Conservation (phyloP, 371 early-diverging fungal genomes). For the Basidiobolus meristosporus region DNA sequence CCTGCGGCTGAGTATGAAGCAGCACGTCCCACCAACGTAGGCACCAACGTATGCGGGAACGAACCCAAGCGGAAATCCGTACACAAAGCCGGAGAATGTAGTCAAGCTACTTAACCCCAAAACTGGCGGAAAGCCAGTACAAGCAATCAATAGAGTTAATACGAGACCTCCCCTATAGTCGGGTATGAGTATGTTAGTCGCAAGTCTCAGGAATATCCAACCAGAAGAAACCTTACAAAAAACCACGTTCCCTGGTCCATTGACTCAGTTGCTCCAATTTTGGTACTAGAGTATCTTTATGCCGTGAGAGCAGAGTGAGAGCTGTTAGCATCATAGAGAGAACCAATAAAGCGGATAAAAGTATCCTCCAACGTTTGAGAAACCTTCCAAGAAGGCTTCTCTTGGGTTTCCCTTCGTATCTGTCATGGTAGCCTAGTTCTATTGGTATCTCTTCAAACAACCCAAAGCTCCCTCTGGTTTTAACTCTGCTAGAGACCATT, state of each 20-base stretch:
- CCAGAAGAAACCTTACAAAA: not conserved
- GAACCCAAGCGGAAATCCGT: slow-evolving; percentile 14
- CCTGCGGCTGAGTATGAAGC: slow-evolving; percentile 10
- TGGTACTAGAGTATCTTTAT: not conserved
- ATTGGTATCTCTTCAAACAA: no score
- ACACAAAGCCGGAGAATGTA: slow-evolving; percentile 10
- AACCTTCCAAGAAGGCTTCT: no score
- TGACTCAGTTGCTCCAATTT: not conserved
- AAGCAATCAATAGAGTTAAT: slow-evolving; percentile 1
- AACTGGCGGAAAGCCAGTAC: slow-evolving; percentile 6
- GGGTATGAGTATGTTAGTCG: no score
- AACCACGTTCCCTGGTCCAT: not conserved
- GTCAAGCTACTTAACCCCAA: slow-evolving; percentile 6
- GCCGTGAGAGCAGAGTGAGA: not conserved
- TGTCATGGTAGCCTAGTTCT: no score
- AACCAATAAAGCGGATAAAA: no score
- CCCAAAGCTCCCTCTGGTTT: no score
- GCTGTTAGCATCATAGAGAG: no score
- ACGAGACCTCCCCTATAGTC: slow-evolving; percentile 3
- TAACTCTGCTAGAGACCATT: no score
- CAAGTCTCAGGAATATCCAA: no score
- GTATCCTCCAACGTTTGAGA: no score
- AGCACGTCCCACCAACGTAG: slow-evolving; percentile 9
- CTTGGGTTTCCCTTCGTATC: no score
- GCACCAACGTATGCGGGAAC: slow-evolving; percentile 10